These are phyloP conservation scores for Neurospora terricola DNA, from an alignment of 495 filamentous ascomycete genomes.

Conservation along the genomic window DNA sequence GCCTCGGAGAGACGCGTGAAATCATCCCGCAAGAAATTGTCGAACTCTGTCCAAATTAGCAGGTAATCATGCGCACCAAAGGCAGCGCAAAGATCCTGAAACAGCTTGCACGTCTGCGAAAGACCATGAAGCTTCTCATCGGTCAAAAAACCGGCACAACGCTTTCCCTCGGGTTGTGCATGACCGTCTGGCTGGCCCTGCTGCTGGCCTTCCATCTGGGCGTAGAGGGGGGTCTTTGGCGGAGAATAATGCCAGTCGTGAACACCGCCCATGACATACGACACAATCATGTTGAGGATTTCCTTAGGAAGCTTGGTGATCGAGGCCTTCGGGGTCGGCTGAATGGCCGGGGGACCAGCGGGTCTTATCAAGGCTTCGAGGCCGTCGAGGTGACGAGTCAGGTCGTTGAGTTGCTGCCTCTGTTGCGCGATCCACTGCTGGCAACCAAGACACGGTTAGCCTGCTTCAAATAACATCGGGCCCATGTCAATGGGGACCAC, in stretches of 20 bases:
- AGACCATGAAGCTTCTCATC: neutral
- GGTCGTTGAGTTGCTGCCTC: neutral
- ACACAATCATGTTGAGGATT: conserved; percentile 1
- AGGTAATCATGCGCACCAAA: neutral
- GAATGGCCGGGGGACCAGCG: neutral
- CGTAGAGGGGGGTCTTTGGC: neutral
- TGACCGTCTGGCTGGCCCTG: neutral
- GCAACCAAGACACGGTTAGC: neutral
- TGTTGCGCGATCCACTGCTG: neutral
- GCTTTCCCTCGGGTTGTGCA: neutral
- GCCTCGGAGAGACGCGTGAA: neutral
- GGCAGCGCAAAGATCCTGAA: neutral
- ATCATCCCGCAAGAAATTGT: neutral
- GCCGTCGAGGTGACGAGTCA: neutral
- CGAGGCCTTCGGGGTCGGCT: neutral
- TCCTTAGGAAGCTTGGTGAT: neutral
- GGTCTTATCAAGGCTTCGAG: neutral
- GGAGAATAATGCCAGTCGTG: neutral
- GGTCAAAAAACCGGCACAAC: neutral
- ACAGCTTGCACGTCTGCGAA: neutral
- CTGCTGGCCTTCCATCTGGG: neutral
- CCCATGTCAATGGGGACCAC: neutral
- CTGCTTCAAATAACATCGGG: neutral
- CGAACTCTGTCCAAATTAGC: neutral
- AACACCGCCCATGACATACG: neutral